A percentile compares a stretch with the other conserved stretches of the same genome.
These are phyloP conservation scores for Penicillium sp. DNA, from an alignment of 2,329 filamentous ascomycete genomes.

Conservation along the genomic window DNA sequence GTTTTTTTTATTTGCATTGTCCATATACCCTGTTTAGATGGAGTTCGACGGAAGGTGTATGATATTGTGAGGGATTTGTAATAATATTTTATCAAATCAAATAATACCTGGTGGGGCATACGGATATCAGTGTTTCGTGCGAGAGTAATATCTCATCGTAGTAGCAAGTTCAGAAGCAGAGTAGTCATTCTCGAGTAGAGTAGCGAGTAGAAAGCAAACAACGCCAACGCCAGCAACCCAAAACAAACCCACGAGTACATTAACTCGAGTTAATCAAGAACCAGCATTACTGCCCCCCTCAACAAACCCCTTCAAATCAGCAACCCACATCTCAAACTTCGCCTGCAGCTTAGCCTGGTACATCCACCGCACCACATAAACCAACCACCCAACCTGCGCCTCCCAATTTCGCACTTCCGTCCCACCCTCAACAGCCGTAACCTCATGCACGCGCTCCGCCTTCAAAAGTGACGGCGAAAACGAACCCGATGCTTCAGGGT, in stretches of 20 bases:
- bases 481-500: slow-evolving; percentile 31
- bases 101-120: background rate
- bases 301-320: slow-evolving; percentile 43
- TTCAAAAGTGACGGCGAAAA: slow-evolving; percentile 37
- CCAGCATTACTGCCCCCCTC: slow-evolving; percentile 21
- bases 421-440: slow-evolving; percentile 37
- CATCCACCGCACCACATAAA: slow-evolving; percentile 45
- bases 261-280: background rate
- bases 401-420: slow-evolving; percentile 47
- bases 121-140: background rate
- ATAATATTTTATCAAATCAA: background rate
- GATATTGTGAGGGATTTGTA: background rate
- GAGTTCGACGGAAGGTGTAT: slow-evolving; percentile 9
- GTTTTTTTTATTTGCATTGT: slow-evolving; percentile 1
- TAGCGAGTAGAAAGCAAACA: background rate
- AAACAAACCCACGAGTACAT: too few species aligned
- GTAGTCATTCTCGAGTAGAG: too few species aligned
- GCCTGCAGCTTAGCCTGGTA: slow-evolving; percentile 37
- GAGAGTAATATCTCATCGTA: too few species aligned
- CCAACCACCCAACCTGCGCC: slow-evolving; percentile 43
- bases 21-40: slow-evolving; percentile 21
- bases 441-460: slow-evolving; percentile 49
- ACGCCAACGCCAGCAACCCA: background rate
- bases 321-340: slow-evolving; percentile 43
- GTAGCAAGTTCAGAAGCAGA: too few species aligned